These are phyloP conservation scores for Inga oerstediana DNA, from an alignment of 306 rosid species.

Conservation along the genomic window DNA sequence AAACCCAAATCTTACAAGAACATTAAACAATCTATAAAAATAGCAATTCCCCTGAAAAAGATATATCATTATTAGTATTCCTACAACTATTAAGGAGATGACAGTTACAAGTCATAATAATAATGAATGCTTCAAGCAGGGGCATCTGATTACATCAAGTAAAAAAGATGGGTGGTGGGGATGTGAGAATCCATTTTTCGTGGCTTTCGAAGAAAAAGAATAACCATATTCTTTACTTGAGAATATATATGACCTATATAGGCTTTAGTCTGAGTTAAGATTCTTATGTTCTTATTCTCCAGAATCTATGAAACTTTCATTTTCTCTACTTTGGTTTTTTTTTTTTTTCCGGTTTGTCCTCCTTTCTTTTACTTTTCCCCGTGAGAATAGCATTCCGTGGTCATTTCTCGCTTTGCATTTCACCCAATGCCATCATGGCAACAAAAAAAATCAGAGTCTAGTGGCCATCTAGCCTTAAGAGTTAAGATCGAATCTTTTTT, in stretches of 20 bases:
- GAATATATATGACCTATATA: conserved; percentile 53
- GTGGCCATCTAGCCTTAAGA: no score
- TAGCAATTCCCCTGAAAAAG: conserved; percentile 28
- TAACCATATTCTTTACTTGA: conserved; percentile 62
- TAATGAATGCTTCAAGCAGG: conserved; percentile 18
- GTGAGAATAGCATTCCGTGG: conserved; percentile 73
- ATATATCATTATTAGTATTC: not conserved
- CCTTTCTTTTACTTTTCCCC: conserved; percentile 15
- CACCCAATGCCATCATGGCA: conserved; percentile 35
- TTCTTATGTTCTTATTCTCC: conserved; percentile 56
- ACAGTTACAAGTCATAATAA: not conserved
- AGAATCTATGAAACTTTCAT: conserved; percentile 37
- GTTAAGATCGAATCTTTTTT: not conserved
- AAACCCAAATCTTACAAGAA: conserved; percentile 15
- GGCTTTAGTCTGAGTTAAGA: conserved; percentile 57
- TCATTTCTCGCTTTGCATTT: conserved; percentile 63
- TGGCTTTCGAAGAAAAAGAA: conserved; percentile 58
- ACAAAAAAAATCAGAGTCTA: conserved; percentile 37
- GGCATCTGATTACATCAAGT: conserved; percentile 47
- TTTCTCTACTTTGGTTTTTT: conserved; percentile 6
- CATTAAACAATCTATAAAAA: conserved; percentile 37
- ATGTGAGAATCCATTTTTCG: conserved; percentile 70
- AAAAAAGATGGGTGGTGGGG: conserved; percentile 44
- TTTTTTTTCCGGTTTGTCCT: not conserved
- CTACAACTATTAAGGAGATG: conserved; percentile 19